Base-by-base conservation (phyloP, 116 monocot genomes). In the Trichopus zeylanicus region DNA sequence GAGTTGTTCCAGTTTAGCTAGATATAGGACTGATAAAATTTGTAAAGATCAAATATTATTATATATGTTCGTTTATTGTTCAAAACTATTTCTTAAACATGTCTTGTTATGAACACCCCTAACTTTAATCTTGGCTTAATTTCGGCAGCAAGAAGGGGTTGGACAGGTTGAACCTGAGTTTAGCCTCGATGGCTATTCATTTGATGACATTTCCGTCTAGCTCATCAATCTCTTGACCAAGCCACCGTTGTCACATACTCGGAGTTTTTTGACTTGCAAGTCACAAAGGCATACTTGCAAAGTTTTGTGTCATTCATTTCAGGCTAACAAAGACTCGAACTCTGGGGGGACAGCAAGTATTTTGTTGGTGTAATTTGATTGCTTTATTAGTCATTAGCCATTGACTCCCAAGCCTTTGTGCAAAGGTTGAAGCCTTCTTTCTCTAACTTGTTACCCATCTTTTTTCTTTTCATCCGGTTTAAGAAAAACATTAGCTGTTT, bases 131-230 rank as follows among this genome's bases (percentile, higher is more conserved):
- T 42, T n/a, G 13, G 12, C 0, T 15, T 42, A n/a, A 42, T 42
- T 20, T 12, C 25, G 61, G 61, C 55, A 29, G 22, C 55, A 53
- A 46, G 62, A 54, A 8, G 46, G 54, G 30, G 23, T 25, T 30
- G 70, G 38, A 54, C 38, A 48, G 15, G 32, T 33, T 31, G 58
- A 57, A 22, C 3, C 70, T 21, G 55, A 46, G 18, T 46, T 61
- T 8, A 54, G 27, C 37, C 22, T 70, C 3, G 52, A 61, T 39
- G 22, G n/a, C 0, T 62, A 48, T 33, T 20, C 30, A 3, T 49
- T 67, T 30, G 67, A 58, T 31, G 16, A 58, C 26, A 57, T 58
- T 53, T 49, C 3, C 12, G 53, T 29, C n/a, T 65, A 65, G 38
- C 26, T 38, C 39, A 15, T 52, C 24, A 3, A 42, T 3, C 42